Conservation (phyloP, 768 basidiomycete genomes). For the Mycena amicta region DNA sequence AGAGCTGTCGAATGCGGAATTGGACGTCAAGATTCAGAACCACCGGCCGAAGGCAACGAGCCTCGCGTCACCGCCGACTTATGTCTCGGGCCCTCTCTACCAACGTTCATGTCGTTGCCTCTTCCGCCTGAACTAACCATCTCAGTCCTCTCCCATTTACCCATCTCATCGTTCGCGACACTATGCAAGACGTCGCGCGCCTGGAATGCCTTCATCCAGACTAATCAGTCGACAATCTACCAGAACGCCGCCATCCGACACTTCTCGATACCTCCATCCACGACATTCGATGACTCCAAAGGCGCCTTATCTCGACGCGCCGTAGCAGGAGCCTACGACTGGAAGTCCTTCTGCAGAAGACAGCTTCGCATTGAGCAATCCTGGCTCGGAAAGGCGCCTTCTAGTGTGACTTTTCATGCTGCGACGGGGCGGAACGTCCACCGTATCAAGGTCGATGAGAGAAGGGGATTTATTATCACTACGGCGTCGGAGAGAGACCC, state of each 20-base stretch:
- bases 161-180: constrained; percentile 43
- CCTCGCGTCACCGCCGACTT: too few species aligned
- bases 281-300: background rate
- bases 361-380: constrained; percentile 47
- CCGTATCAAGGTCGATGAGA: constrained; percentile 77
- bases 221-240: constrained; percentile 57
- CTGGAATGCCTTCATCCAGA: constrained; percentile 50
- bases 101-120: constrained; percentile 1
- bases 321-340: background rate
- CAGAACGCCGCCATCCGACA: constrained; percentile 58
- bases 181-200: constrained; percentile 41
- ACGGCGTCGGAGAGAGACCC: constrained; percentile 48
- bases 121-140: constrained; percentile 65
- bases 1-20: too few species aligned
- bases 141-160: constrained; percentile 50
- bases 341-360: constrained; percentile 35
- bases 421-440: constrained; percentile 49
- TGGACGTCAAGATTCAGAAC: too few species aligned
- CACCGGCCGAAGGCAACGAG: too few species aligned
- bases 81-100: too few species aligned
- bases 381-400: constrained; percentile 58
- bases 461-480: constrained; percentile 57
- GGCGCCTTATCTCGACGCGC: constrained; percentile 23
- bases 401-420: constrained; percentile 37
- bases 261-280: constrained; percentile 4